Evolutionary conservation across 75 land plant genomes (phyloP), one percentile per base, ranked within the genome.

Genomic region (Azolla pinnata): DNA sequence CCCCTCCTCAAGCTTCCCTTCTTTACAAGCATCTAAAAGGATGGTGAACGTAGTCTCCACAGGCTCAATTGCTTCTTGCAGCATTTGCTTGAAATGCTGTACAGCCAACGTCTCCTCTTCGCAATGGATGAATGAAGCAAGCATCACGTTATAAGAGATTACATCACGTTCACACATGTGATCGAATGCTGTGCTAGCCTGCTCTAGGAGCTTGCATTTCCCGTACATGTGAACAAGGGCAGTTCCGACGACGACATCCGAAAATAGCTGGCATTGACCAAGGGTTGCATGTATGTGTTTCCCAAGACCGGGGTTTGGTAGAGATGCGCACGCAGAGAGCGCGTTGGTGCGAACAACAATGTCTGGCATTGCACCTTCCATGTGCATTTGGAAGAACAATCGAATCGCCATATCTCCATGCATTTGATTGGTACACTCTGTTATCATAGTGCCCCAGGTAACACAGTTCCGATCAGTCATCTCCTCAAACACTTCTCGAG

Each of bases 201-300:
- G 57, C 8, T 63, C 29, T 21, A 69, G 9, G 7, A 44, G 21
- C 30, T 68, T 52, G 53, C 74, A 75, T 62, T 78, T 74, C 12
- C 73, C 73, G 75, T 84, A 84, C 54, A 75, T 75, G 29, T 59
- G 72, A 25, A 81, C 48, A 7, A 81, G 63, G 23, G 79, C 74
- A 78, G 77, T 84, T 1, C 61, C 51, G 0, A 81, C 61, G 0
- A 44, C 38, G 33, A 65, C 54, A 47, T 74, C 66, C 1, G 57
- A 54, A 4, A 61, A 72, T 12, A 70, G 25, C 1, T 46, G 24
- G 29, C 60, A 27, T 19, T 61, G 10, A 19, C 74, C 9, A 25
- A 82, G 57, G 8, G 47, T 61, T 12, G 73, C 61, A 67, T 82
- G 85, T 1, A 82, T 33, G 33, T 78, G 81, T 64, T 62, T 74